Percentiles rank a stretch among this genome's conserved stretches.
Evolutionary conservation across 2,329 filamentous ascomycete genomes (phyloP).

Genomic region (Penicillium olsonii): DNA sequence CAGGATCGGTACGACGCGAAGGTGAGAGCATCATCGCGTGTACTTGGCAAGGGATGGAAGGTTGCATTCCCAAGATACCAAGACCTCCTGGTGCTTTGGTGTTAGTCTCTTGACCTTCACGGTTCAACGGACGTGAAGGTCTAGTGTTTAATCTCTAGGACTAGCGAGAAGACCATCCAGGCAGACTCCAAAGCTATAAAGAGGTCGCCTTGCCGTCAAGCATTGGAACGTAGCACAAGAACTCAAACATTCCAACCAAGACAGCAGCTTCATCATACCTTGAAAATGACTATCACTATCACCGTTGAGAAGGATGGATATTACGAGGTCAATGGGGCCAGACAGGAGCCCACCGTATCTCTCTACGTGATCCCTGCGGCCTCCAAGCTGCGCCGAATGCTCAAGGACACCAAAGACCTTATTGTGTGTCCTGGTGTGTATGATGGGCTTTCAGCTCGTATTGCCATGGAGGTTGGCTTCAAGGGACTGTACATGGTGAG

Average conservation of each 20-base stretch:
- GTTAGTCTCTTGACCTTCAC: not conserved
- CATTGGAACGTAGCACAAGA: not conserved
- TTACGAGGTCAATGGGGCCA: slow-evolving; percentile 33
- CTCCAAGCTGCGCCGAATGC: slow-evolving; percentile 31
- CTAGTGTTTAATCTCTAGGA: not conserved
- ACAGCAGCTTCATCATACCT: not conserved
- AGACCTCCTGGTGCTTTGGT: slow-evolving; percentile 6
- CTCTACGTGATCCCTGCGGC: slow-evolving; percentile 31
- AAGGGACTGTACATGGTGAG: slow-evolving; percentile 68
- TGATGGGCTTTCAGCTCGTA: slow-evolving; percentile 66
- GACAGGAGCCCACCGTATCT: slow-evolving; percentile 30
- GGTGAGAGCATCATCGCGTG: slow-evolving; percentile 4
- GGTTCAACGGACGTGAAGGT: not conserved
- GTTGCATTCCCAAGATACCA: slow-evolving; percentile 23
- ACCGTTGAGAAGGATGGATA: slow-evolving; percentile 36
- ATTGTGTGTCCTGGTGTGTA: slow-evolving; percentile 67
- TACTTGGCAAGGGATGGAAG: slow-evolving; percentile 23
- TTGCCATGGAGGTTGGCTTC: slow-evolving; percentile 64
- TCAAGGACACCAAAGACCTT: slow-evolving; percentile 30
- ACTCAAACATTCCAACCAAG: not conserved
- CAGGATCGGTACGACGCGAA: slow-evolving; percentile 21
- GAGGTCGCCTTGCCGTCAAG: not conserved
- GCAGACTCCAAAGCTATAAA: slow-evolving; percentile 10
- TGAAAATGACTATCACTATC: slow-evolving; percentile 33
- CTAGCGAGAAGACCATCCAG: not conserved